These are phyloP conservation scores for Echinosophora koreensis DNA, from an alignment of 306 rosid genomes.

Conservation along the genomic window DNA sequence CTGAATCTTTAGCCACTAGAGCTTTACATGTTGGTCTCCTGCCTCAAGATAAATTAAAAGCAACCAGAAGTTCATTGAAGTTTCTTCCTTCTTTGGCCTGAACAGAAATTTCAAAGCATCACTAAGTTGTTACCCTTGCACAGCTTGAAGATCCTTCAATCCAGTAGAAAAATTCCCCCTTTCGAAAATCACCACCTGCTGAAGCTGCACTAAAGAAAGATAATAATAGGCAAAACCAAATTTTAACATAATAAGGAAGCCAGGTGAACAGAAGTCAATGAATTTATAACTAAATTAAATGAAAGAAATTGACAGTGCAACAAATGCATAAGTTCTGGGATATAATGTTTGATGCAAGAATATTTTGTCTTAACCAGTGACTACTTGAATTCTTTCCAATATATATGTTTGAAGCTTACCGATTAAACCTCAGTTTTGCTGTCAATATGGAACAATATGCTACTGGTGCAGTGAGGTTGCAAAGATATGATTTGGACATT, in stretches of 20 bases:
- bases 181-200: conserved; percentile 48
- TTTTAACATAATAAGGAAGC: conserved; percentile 22
- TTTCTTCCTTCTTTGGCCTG: conserved; percentile 47
- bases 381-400: neutral
- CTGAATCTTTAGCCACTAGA: too few species aligned
- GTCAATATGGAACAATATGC: neutral
- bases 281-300: neutral
- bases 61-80: conserved; percentile 42
- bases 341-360: conserved; percentile 1
- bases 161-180: conserved; percentile 50
- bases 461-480: too few species aligned
- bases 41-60: conserved; percentile 35
- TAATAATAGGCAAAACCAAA: neutral
- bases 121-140: conserved; percentile 45
- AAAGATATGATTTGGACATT: too few species aligned
- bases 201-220: conserved; percentile 57
- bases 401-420: conserved; percentile 19
- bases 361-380: neutral
- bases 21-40: conserved; percentile 50
- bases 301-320: conserved; percentile 17
- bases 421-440: neutral
- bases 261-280: conserved; percentile 3
- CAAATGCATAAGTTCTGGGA: neutral
- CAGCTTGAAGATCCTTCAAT: conserved; percentile 54
- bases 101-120: conserved; percentile 57